These are phyloP conservation scores for Coemansia aciculifera DNA, from an alignment of 192 early-diverging fungal species.

Conservation along the genomic window DNA sequence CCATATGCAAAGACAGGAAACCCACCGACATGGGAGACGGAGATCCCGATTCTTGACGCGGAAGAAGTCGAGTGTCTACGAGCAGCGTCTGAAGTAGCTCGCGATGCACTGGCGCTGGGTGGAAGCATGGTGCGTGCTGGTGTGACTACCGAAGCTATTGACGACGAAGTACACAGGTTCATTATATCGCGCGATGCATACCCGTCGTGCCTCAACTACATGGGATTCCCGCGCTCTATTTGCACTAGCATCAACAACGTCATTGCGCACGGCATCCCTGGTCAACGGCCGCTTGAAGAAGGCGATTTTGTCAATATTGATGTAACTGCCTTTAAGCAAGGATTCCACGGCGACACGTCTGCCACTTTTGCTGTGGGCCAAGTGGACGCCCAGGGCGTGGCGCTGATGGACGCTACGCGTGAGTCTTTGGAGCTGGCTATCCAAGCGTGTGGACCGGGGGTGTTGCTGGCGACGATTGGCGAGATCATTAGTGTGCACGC, in stretches of 20 bases:
- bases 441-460: conserved; percentile 70
- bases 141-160: conserved; percentile 57
- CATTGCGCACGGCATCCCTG: conserved; percentile 78
- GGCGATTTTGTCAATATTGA: conserved; percentile 83
- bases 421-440: conserved; percentile 65
- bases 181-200: conserved; percentile 63
- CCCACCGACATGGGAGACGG: conserved; percentile 49
- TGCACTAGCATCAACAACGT: conserved; percentile 87
- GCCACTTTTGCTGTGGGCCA: conserved; percentile 64
- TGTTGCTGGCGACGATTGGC: conserved; percentile 68
- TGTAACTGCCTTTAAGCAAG: conserved; percentile 65
- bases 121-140: conserved; percentile 55
- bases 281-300: conserved; percentile 57
- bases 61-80: conserved; percentile 52
- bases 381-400: conserved; percentile 59
- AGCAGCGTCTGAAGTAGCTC: conserved; percentile 59
- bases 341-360: conserved; percentile 76
- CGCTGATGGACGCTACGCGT: conserved; percentile 59
- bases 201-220: conserved; percentile 77
- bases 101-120: conserved; percentile 59
- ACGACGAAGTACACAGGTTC: conserved; percentile 55
- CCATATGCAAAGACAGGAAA: conserved; percentile 60
- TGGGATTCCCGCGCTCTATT: conserved; percentile 71
- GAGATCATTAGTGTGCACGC: conserved; percentile 58
- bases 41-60: conserved; percentile 48